Conservation (phyloP, 495 filamentous ascomycete genomes). For the Penicillium arizonense region DNA sequence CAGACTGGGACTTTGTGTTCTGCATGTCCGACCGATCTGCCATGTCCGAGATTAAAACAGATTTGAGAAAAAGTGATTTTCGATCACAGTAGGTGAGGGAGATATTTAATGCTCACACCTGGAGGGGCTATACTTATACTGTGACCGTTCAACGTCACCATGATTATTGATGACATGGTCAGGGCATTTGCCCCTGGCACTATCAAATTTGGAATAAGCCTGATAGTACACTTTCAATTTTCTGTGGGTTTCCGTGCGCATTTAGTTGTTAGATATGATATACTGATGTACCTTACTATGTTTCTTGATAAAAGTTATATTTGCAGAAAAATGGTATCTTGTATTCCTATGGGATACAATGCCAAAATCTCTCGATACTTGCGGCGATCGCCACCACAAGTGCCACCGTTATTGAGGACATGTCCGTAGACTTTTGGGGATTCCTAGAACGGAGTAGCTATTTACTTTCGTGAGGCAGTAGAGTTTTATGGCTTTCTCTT, state of each 20-base stretch:
- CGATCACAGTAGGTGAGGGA: neutral
- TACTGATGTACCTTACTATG: too few relatives aligned
- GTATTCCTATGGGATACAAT: too few relatives aligned
- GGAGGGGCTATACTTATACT: neutral
- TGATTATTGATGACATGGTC: slow-evolving; percentile 5
- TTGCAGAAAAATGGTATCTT: too few relatives aligned
- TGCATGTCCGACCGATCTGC: neutral
- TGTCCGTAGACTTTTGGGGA: too few relatives aligned
- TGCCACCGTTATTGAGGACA: too few relatives aligned
- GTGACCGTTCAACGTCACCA: neutral
- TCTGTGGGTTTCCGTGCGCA: neutral
- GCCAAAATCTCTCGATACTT: too few relatives aligned
- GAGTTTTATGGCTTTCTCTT: too few relatives aligned
- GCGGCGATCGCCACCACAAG: too few relatives aligned
- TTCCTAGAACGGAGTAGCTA: too few relatives aligned
- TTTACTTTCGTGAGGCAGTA: too few relatives aligned
- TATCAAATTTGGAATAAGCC: neutral
- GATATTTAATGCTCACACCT: neutral
- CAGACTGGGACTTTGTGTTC: neutral
- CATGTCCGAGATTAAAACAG: neutral
- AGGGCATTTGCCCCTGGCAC: neutral
- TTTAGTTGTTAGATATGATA: too few relatives aligned
- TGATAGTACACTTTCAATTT: neutral
- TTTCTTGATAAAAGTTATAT: too few relatives aligned
- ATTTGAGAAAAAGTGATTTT: neutral